Evolutionary conservation across 306 rosid species (phyloP).

Genomic region (Albizia julibrissin): DNA sequence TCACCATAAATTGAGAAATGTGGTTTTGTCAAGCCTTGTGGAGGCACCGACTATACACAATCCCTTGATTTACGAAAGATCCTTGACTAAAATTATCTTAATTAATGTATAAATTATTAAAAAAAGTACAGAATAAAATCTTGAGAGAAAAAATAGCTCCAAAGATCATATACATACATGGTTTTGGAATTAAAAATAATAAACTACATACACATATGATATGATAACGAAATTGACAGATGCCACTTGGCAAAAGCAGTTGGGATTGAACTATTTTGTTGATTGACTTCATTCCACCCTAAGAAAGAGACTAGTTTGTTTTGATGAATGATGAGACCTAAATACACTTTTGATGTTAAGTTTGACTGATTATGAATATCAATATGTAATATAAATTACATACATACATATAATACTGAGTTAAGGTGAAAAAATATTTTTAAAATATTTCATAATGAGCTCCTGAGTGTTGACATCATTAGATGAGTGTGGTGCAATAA

Average conservation of each 20-base stretch:
- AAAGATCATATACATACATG: neutral
- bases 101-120: neutral
- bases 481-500: too few species aligned
- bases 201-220: neutral
- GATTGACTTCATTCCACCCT: neutral
- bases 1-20: constrained; percentile 31
- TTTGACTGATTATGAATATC: neutral
- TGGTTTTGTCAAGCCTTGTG: constrained; percentile 34
- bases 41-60: constrained; percentile 47
- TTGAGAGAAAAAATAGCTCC: neutral
- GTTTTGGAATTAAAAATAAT: neutral
- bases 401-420: too few species aligned
- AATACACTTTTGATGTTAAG: neutral
- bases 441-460: too few species aligned
- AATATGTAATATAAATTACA: too few species aligned
- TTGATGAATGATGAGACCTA: neutral
- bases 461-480: too few species aligned
- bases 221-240: neutral
- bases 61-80: constrained; percentile 51
- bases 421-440: too few species aligned
- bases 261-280: neutral
- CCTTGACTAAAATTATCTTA: constrained; percentile 23
- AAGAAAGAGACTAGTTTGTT: neutral
- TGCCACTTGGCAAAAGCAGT: neutral
- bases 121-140: neutral